These are phyloP conservation scores for Calonectria pseudoreteaudii DNA, from an alignment of 2,329 filamentous ascomycete genomes.

Conservation along the genomic window DNA sequence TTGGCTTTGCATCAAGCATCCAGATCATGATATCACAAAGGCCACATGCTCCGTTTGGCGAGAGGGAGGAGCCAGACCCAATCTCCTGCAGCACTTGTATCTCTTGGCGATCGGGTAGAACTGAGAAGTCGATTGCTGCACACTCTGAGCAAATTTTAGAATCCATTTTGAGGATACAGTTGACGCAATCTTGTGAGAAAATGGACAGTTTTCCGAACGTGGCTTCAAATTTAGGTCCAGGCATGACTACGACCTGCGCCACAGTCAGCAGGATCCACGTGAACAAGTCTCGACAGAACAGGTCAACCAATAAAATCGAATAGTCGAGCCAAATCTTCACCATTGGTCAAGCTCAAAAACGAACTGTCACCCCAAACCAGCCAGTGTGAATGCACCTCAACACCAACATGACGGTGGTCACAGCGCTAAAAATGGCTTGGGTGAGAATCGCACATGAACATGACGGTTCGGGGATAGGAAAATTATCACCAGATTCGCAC, in stretches of 20 bases:
- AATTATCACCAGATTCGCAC: too few relatives aligned
- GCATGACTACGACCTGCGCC: too few relatives aligned
- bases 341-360: neutral
- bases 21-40: neutral
- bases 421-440: too few relatives aligned
- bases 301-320: neutral
- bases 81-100: neutral
- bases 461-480: too few relatives aligned
- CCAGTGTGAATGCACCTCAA: too few relatives aligned
- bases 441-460: too few relatives aligned
- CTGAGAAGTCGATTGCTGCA: neutral
- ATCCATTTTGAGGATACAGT: too few relatives aligned
- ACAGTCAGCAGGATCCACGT: neutral
- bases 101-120: neutral
- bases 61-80: neutral
- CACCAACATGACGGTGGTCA: too few relatives aligned
- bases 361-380: too few relatives aligned
- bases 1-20: neutral
- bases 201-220: too few relatives aligned
- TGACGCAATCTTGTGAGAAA: too few relatives aligned
- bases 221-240: too few relatives aligned
- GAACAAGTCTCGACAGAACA: neutral
- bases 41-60: neutral
- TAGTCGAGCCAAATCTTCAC: neutral
- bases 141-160: neutral